Conservation (phyloP, 768 basidiomycete genomes). For the Tricholoma saponaceum region DNA sequence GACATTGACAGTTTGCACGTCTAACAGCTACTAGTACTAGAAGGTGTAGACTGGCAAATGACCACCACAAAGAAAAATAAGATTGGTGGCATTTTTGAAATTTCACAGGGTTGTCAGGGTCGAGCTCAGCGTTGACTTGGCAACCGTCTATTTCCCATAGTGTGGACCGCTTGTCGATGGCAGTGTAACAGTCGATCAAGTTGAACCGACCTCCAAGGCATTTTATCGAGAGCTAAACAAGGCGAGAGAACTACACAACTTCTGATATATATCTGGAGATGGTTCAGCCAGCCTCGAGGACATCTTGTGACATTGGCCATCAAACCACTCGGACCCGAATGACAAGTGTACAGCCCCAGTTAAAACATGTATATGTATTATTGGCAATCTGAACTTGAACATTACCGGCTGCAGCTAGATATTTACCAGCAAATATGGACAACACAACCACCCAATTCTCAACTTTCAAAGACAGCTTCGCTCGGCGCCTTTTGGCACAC, state of each 20-base stretch:
- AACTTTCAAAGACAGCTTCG: slow-evolving; percentile 43
- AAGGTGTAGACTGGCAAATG: neutral
- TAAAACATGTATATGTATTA: neutral
- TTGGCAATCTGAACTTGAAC: neutral
- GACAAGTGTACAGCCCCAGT: neutral
- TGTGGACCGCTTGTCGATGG: too few relatives aligned
- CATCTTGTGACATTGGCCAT: too few relatives aligned
- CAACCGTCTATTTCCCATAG: neutral
- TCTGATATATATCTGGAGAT: too few relatives aligned
- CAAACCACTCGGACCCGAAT: neutral
- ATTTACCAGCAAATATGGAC: neutral
- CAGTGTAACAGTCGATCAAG: too few relatives aligned
- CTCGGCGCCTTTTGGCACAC: slow-evolving; percentile 28
- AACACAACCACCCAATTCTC: slow-evolving; percentile 7
- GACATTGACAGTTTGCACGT: slow-evolving; percentile 8
- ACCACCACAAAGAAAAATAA: neutral
- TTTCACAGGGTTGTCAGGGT: neutral
- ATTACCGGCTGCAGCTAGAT: neutral
- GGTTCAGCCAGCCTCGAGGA: too few relatives aligned
- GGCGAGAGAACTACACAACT: too few relatives aligned
- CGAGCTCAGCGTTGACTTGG: neutral
- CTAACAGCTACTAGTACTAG: neutral
- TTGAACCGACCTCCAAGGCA: too few relatives aligned
- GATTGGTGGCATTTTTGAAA: neutral
- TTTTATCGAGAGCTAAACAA: too few relatives aligned